Evolutionary conservation across 495 filamentous ascomycete genomes (phyloP), one percentile per base, ranked within the genome.

Genomic region (Hypoxylon lenormandii): DNA sequence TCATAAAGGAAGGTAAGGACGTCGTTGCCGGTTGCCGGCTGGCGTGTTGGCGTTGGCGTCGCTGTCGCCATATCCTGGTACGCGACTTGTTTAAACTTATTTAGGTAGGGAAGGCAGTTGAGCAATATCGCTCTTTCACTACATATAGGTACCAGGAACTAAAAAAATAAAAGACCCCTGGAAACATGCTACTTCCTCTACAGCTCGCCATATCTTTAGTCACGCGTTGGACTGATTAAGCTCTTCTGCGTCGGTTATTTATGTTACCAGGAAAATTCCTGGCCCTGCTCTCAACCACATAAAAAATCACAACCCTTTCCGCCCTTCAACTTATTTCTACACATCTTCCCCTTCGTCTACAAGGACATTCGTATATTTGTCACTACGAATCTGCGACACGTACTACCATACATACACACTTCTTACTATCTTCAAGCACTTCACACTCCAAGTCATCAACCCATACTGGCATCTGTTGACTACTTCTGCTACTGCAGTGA

Each of bases 401-500:
- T 11, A 45, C 16, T 11, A 21, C 16, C 42, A 45, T 10, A 45
- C 38, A 42, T 18, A 19, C 42, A 45, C 42, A 42, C 38, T 8
- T 43, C 6, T 13, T 15, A 16, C 38, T 15, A 1, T 42, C 38
- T 16, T 42, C 16, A 45, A 21, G 42, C 15, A 10, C 15, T 45
- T 18, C 1, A 11, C 10, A 7, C 30, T 19, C 42, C 4, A 21
- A 18, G 15, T 6, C 15, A 45, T 45, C 42, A 45, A 45, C n/a
- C 8, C 16, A 18, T 19, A 18, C 42, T 45, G 16, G 7, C 42
- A 45, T 45, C 42, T 45, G 15, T 42, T 16, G 38, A 42, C 38
- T 13, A 42, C 19, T 13, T 70, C 52, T 64, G 60, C 49, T 61
- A 48, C 38, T 30, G 28, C 16, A 51, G 4, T 7, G 46, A 23